phyloP scores from a whole-genome alignment of 352 stramenopile species.

The Globisporangium solare region DNA sequence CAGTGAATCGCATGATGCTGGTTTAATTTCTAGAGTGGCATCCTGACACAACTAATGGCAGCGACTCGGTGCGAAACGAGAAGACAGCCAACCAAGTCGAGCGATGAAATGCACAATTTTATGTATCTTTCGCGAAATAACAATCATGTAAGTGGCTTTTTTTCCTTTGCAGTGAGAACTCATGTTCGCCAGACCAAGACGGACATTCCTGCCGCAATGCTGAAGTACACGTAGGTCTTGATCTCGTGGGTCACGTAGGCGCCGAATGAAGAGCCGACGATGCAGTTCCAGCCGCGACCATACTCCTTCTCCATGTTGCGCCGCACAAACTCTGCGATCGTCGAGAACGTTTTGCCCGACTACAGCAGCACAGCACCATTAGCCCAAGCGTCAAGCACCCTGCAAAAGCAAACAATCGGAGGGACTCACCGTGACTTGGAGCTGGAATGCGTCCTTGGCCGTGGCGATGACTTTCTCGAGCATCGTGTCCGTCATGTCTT shows the following conservation, averaged over 20 bases:
- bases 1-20: slow-evolving; percentile 45
- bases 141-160: background rate
- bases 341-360: slow-evolving; percentile 90
- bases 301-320: slow-evolving; percentile 93
- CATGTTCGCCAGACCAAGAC: slow-evolving; percentile 91
- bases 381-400: background rate
- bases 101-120: background rate
- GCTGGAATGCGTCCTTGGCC: slow-evolving; percentile 88
- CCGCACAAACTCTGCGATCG: slow-evolving; percentile 88
- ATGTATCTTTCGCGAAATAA: slow-evolving; percentile 8
- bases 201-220: slow-evolving; percentile 87
- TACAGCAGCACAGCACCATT: slow-evolving; percentile 16
- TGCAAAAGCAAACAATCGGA: background rate
- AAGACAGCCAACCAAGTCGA: slow-evolving; percentile 3
- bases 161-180: background rate
- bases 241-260: slow-evolving; percentile 95
- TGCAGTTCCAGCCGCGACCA: slow-evolving; percentile 90
- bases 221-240: slow-evolving; percentile 96
- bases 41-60: background rate
- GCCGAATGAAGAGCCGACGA: slow-evolving; percentile 90
- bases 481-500: slow-evolving; percentile 95
- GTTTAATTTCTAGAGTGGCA: slow-evolving; percentile 18
- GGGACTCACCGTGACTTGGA: slow-evolving; percentile 69
- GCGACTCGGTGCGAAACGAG: background rate
- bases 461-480: slow-evolving; percentile 87